These are phyloP conservation scores for Eremomyces bilateralis DNA, from an alignment of 495 filamentous ascomycete genomes.

Conservation along the genomic window DNA sequence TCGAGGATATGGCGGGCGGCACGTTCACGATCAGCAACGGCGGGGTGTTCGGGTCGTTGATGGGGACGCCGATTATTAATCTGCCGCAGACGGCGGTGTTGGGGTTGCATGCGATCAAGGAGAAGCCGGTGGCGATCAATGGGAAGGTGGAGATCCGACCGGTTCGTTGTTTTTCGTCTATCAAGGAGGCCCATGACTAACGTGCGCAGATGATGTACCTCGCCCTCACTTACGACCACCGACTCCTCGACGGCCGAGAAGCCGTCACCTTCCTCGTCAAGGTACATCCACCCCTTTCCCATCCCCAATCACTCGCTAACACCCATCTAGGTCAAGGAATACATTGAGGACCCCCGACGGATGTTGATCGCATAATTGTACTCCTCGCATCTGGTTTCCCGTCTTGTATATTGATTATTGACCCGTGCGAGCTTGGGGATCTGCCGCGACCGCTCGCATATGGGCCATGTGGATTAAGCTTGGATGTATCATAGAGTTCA, in stretches of 20 bases:
- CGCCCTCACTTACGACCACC: slow-evolving; percentile 91
- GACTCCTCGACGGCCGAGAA: slow-evolving; percentile 84
- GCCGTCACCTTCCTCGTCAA: slow-evolving; percentile 95
- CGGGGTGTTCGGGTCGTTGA: slow-evolving; percentile 58
- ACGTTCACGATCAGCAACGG: slow-evolving; percentile 98
- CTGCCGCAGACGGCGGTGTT: slow-evolving; percentile 87
- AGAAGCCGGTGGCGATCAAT: slow-evolving; percentile 71
- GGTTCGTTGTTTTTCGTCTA: slow-evolving; percentile 21
- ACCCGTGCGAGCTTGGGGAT: no score
- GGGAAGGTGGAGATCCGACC: slow-evolving; percentile 86
- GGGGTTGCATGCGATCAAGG: slow-evolving; percentile 95
- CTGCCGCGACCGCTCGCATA: no score
- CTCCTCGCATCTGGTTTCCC: no score
- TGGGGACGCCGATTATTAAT: slow-evolving; percentile 99
- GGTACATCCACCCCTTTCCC: slow-evolving; percentile 27
- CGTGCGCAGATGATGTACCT: slow-evolving; percentile 78
- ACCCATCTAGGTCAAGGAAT: slow-evolving; percentile 52
- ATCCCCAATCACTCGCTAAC: slow-evolving; percentile 6
- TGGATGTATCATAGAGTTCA: no score
- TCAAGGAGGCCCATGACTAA: slow-evolving; percentile 2
- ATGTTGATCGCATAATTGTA: slow-evolving; percentile 47
- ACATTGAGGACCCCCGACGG: slow-evolving; percentile 85
- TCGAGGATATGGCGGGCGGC: slow-evolving; percentile 97
- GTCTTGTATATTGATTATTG: no score
- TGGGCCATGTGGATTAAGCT: no score